Evolutionary conservation across 2,329 filamentous ascomycete species (phyloP), one percentile per base, ranked within the genome.

Genomic region (Chalara sp.): DNA sequence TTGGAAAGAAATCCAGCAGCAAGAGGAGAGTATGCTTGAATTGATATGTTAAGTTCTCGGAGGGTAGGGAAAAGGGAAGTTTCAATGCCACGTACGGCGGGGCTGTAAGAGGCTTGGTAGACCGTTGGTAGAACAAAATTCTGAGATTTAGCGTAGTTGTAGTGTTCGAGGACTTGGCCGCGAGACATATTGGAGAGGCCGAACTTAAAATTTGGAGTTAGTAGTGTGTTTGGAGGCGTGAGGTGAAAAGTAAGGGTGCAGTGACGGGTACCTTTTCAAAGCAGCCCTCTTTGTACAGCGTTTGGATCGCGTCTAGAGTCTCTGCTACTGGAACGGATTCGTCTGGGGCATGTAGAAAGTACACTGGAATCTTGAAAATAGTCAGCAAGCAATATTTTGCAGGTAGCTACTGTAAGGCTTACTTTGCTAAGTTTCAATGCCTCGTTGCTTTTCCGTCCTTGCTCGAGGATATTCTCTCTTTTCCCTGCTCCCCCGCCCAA

Each of bases 21-120:
- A 29, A 83, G 68, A 1, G 79, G 79, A 56, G 83, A 84, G 66
- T 83, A 83, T 43, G 80, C 67, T n/a, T 83, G 79, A 47, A 83
- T 72, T 48, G 80, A 76, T 40, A 84, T 71, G 2, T 75, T 76
- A 58, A 81, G 83, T 42, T 77, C 72, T 35, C 74, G 73, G 56
- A 78, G 81, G 49, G 72, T 74, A 6, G 75, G 75, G 43, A 84
- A 72, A 12, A 84, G 66, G 56, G 81, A 78, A 2, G 70, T 78
- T 60, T 86, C 83, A 66, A 80, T 84, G 0, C 79, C 75, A 0
- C 57, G 50, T 12, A 42, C 13, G 10, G 59, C 39, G 10, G 49
- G 31, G 32, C 59, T 61, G 49, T 65, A 65, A 28, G 58, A 50
- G 12, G 58, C 61, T 54, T 68, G 63, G 47, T 62, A 67, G 30